Percentiles rank a stretch among this genome's conserved stretches.
Evolutionary conservation across 2,329 filamentous ascomycete genomes (phyloP).

Genomic region (Harringtonia lauricola): DNA sequence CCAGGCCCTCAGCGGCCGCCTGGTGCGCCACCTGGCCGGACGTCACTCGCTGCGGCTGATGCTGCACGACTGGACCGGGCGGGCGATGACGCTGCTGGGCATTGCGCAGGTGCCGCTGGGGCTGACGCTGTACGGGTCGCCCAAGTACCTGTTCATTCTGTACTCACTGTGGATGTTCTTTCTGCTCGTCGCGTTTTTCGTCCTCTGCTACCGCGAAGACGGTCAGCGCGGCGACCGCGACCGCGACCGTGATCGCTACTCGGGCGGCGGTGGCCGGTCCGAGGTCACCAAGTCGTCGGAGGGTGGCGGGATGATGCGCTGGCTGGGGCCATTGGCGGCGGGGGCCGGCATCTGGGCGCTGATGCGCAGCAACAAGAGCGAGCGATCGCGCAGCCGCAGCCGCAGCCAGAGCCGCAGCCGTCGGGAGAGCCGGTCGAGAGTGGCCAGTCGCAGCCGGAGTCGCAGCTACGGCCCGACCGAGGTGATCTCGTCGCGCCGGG

Average conservation of each 20-base stretch:
- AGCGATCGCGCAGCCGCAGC: constrained; percentile 18
- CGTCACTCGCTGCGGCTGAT: constrained; percentile 41
- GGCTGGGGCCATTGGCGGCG: constrained; percentile 42
- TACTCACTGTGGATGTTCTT: constrained; percentile 70
- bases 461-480: constrained; percentile 25
- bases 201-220: constrained; percentile 61
- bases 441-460: constrained; percentile 20
- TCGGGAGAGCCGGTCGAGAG: background rate
- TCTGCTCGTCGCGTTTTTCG: constrained; percentile 65
- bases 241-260: constrained; percentile 46
- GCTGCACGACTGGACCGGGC: constrained; percentile 82
- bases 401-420: too few species aligned
- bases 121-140: constrained; percentile 84
- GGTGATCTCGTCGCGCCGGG: constrained; percentile 39
- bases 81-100: constrained; percentile 67
- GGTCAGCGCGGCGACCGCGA: constrained; percentile 39
- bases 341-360: constrained; percentile 38
- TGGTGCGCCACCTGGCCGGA: constrained; percentile 43
- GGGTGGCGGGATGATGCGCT: constrained; percentile 24
- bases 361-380: constrained; percentile 31
- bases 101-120: constrained; percentile 83
- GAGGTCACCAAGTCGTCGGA: constrained; percentile 24
- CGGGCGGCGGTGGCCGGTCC: background rate
- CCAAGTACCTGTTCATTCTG: constrained; percentile 72
- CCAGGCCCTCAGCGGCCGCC: constrained; percentile 58